phyloP scores from a whole-genome alignment of 768 basidiomycete species.

The Kwoniella pini region DNA sequence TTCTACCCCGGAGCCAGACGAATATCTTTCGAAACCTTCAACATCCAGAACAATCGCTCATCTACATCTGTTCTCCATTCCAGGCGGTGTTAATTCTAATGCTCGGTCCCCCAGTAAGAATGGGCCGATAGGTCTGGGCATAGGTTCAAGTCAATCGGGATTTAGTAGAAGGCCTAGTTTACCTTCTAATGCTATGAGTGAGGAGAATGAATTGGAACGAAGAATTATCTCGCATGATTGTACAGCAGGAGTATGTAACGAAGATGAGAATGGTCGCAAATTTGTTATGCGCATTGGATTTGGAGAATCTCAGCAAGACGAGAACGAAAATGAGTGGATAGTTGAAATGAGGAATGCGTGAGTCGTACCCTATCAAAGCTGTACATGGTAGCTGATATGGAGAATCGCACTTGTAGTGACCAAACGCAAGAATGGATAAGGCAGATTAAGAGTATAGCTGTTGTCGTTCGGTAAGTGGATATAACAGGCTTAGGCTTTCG shows the following conservation, averaged over 20 bases:
- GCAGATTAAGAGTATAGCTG: constrained; percentile 24
- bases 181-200: constrained; percentile 1
- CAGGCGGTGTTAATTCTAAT: not conserved
- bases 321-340: constrained; percentile 24
- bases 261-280: constrained; percentile 12
- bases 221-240: constrained; percentile 6
- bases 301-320: constrained; percentile 1
- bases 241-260: constrained; percentile 19
- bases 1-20: constrained; percentile 8
- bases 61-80: constrained; percentile 29
- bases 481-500: too few species aligned
- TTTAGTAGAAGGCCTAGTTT: constrained; percentile 15
- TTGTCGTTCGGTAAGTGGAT: constrained; percentile 24
- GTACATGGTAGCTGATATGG: not conserved
- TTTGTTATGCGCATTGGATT: constrained; percentile 21
- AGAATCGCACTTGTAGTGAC: constrained; percentile 11
- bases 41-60: constrained; percentile 26
- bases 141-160: constrained; percentile 9
- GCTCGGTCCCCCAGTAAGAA: constrained; percentile 2
- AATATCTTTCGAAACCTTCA: not conserved
- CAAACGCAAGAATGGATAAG: constrained; percentile 30
- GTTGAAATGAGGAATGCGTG: constrained; percentile 30
- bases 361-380: not conserved
- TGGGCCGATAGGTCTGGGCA: constrained; percentile 1
- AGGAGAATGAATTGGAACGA: constrained; percentile 18